Evolutionary conservation across 768 basidiomycete species (phyloP), one percentile per base, ranked within the genome.

Genomic region (Serendipita sp.): DNA sequence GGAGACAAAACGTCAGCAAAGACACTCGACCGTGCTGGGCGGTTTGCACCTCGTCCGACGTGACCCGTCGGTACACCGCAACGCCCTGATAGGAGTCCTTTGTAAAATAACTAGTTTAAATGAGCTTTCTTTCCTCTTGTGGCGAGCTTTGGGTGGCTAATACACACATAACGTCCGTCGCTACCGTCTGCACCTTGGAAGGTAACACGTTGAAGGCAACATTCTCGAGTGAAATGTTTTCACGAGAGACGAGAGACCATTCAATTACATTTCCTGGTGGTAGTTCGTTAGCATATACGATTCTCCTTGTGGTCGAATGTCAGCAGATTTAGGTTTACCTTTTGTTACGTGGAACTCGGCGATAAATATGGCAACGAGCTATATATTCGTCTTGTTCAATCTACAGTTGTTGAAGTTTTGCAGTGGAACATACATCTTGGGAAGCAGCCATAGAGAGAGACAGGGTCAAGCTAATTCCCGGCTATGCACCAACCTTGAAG

Each of bases 151-250:
- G 41, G 62, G n/a, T 45, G 18, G 30, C 63, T 46, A 13, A 44
- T 30, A 75, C 85, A 70, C 72, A 90, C 88, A 92, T 80, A 30
- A 89, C 83, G 70, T 91, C 89, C 41, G 80, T 79, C 68, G 90
- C 88, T 28, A 91, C 81, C 0, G 85, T 76, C 73, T 92, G 90
- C 3, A 92, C 76, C 1, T 89, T 89, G 67, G 88, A 90, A 0
- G 90, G 90, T 10, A 92, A 78, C 3, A 83, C 83, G 68, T 81
- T 89, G 73, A 90, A 92, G 73, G 91, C 90, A 63, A 91, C 78
- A 69, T 82, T 78, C 34, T 84, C 83, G 16, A 90, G 78, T 67
- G 78, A 80, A 63, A 89, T 70, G 70, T 85, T 88, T 28, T 60
- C 56, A n/a, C n/a, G 32, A 47, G 32, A 7, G 30, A 45, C 7